Percentiles rank a stretch among this genome's conserved stretches.
phyloP scores from a whole-genome alignment of 129 eudicot genomes.

The Flaveria robusta region DNA sequence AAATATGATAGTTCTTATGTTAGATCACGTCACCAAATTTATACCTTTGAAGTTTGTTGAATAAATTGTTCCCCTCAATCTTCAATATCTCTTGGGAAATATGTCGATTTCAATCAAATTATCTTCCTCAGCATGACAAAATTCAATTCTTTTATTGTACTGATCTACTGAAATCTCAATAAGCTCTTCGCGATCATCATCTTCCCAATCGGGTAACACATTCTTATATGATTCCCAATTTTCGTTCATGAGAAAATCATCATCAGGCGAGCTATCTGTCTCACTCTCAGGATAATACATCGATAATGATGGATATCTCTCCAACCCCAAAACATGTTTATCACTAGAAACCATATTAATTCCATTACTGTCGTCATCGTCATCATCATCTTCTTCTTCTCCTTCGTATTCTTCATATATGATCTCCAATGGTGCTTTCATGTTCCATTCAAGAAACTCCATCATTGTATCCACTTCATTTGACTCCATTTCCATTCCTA shows the following conservation, averaged over 20 bases:
- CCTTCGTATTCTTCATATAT: constrained; percentile 85
- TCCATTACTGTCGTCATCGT: background rate
- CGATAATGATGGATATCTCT: constrained; percentile 61
- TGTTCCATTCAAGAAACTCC: constrained; percentile 70
- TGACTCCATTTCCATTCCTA: constrained; percentile 17
- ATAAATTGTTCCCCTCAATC: constrained; percentile 24
- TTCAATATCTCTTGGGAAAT: constrained; percentile 35
- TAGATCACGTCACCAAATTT: background rate
- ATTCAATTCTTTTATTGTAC: constrained; percentile 39
- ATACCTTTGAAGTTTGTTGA: constrained; percentile 3
- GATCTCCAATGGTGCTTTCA: constrained; percentile 81
- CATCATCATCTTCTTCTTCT: constrained; percentile 44
- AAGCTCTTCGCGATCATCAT: constrained; percentile 60
- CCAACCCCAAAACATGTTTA: constrained; percentile 18
- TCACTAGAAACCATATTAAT: constrained; percentile 31
- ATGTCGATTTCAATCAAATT: constrained; percentile 81
- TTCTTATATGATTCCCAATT: constrained; percentile 49
- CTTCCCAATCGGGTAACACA: constrained; percentile 50
- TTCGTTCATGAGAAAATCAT: constrained; percentile 41
- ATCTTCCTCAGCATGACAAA: constrained; percentile 66
- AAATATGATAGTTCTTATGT: background rate
- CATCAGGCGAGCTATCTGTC: constrained; percentile 59
- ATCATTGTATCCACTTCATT: constrained; percentile 24
- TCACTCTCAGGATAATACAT: constrained; percentile 75
- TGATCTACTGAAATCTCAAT: constrained; percentile 71